phyloP scores from a whole-genome alignment of 345 rosid genomes.

The Sapria himalayana region DNA sequence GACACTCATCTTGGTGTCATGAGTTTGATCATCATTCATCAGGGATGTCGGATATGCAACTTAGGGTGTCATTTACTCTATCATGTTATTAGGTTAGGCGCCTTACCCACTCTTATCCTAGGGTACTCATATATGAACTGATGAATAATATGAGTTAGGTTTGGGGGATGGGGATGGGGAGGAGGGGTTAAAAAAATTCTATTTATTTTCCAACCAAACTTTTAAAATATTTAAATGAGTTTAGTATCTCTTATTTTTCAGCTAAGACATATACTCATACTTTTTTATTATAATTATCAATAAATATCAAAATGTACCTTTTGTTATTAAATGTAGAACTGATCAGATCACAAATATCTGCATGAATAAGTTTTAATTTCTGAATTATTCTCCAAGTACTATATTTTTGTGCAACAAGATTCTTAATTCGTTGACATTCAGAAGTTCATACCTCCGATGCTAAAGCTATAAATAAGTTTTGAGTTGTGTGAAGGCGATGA shows the following conservation, averaged over 20 bases:
- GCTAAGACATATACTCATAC: not conserved
- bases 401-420: not conserved
- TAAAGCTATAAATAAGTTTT: too few species aligned
- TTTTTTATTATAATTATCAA: slow-evolving; percentile 1
- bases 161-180: too few species aligned
- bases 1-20: too few species aligned
- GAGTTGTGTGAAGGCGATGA: too few species aligned
- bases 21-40: too few species aligned
- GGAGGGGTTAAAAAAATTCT: too few species aligned
- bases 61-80: too few species aligned
- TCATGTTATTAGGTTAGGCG: too few species aligned
- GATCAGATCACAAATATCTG: not conserved
- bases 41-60: too few species aligned
- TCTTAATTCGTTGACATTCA: not conserved
- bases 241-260: not conserved
- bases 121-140: too few species aligned
- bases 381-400: not conserved
- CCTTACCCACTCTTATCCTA: too few species aligned
- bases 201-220: not conserved
- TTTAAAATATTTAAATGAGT: not conserved
- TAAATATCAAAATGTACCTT: not conserved
- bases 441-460: not conserved
- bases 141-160: too few species aligned
- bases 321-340: not conserved
- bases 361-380: not conserved